Evolutionary conservation across 257 asterid genomes (phyloP), one percentile per base, ranked within the genome.

Genomic region (Rhazya stricta): DNA sequence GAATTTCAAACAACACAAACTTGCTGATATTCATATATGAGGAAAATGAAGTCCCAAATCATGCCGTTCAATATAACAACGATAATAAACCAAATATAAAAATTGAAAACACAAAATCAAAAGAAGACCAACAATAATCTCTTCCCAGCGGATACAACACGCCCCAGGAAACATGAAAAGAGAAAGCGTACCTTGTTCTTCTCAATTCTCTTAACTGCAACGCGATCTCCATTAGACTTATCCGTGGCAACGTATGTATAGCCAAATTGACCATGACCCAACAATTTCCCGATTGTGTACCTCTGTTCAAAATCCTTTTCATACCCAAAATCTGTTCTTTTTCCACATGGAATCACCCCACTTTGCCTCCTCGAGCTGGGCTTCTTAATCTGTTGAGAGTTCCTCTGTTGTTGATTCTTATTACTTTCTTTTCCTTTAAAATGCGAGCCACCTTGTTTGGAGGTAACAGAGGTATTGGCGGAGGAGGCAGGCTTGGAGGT

Each of bases 181-280:
- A 37, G 6, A 57, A 66, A 19, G n/a, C 46, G 16, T 69, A 94
- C 99, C 99, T 95, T 95, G 82, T 72, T 91, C 87, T 95, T 95
- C 66, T 95, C 98, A 77, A 95, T 91, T 87, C 85, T 91, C 86
- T 95, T 95, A 74, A 93, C 99, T 41, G 99, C 99, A 79, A 95
- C 99, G 34, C 99, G 98, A 87, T 95, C 96, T 27, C 98, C 97
- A 82, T 83, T 86, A 37, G 87, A 83, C 87, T 88, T 92, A 74
- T 95, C 96, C 39, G 88, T 86, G 27, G 96, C 99, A 82, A 91
- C 96, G 83, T 89, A 95, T 6, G 99, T 95, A 77, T 95, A 92
- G 2, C 99, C 99, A 78, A 95, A 95, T 86, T 92, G 99, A 56
- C 99, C 99, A 78, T 95, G 99, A 9, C 99, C 99, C 88, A 92